phyloP scores from a whole-genome alignment of 164 flowering plant genomes.

The Umbellularia californica region DNA sequence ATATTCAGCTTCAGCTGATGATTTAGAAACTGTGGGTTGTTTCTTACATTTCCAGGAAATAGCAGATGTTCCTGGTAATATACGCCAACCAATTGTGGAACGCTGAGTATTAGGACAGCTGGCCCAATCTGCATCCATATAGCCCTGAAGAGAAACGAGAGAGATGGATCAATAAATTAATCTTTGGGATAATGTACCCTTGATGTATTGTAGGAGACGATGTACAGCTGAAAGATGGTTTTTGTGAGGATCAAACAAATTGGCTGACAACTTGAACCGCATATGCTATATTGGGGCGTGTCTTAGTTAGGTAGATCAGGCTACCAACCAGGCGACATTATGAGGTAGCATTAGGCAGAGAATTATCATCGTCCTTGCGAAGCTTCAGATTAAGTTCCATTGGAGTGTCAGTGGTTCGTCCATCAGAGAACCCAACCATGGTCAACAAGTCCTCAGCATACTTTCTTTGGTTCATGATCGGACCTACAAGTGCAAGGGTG shows the following conservation, averaged over 20 bases:
- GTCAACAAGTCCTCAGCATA: not conserved
- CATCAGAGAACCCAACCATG: not conserved
- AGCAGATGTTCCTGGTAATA: not conserved
- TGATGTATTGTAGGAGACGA: not conserved
- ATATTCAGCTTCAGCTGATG: not conserved
- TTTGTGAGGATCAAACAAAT: not conserved
- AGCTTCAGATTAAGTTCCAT: conserved; percentile 2
- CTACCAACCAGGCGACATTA: not conserved
- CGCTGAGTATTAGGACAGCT: not conserved
- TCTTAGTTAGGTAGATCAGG: not conserved
- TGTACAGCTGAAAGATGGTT: not conserved
- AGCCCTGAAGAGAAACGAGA: not conserved
- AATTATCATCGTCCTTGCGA: not conserved
- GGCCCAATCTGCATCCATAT: not conserved
- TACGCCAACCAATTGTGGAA: not conserved
- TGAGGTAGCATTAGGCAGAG: not conserved
- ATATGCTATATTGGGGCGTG: not conserved
- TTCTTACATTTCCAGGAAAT: not conserved
- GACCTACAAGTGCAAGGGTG: too few relatives aligned
- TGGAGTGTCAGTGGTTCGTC: not conserved
- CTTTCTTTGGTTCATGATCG: not conserved
- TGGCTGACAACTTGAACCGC: not conserved
- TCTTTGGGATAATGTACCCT: not conserved
- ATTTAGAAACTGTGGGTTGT: not conserved
- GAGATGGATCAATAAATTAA: not conserved